A percentile compares a stretch with the other conserved stretches of the same genome.
These are phyloP conservation scores for Extremus antarcticus DNA, from an alignment of 495 filamentous ascomycete genomes.

Conservation along the genomic window DNA sequence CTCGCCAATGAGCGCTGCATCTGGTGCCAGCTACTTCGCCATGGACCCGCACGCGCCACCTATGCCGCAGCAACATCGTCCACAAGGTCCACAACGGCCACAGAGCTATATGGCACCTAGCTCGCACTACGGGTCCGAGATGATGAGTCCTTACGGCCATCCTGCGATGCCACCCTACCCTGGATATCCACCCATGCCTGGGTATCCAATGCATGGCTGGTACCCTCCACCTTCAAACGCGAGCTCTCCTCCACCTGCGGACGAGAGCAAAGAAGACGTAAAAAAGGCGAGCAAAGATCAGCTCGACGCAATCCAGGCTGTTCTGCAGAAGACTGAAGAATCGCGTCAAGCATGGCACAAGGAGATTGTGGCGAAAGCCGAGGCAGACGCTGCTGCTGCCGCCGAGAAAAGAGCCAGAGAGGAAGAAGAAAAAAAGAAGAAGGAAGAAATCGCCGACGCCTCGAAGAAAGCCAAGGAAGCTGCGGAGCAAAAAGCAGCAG, in stretches of 20 bases:
- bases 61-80: slow-evolving; percentile 10
- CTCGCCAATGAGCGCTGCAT: slow-evolving; percentile 19
- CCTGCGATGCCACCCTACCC: slow-evolving; percentile 10
- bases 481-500: slow-evolving; percentile 21
- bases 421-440: slow-evolving; percentile 22
- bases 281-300: slow-evolving; percentile 19
- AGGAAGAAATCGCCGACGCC: slow-evolving; percentile 15
- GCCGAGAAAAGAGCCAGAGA: slow-evolving; percentile 21
- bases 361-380: slow-evolving; percentile 27
- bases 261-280: slow-evolving; percentile 20
- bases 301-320: slow-evolving; percentile 24
- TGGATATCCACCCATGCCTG: slow-evolving; percentile 1
- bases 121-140: slow-evolving; percentile 17
- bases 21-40: slow-evolving; percentile 15
- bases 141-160: slow-evolving; percentile 22
- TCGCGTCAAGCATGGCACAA: slow-evolving; percentile 25
- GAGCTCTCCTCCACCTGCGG: slow-evolving; percentile 8
- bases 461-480: slow-evolving; percentile 19
- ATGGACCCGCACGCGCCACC: slow-evolving; percentile 8
- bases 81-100: slow-evolving; percentile 9
- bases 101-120: slow-evolving; percentile 17
- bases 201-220: neutral
- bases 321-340: slow-evolving; percentile 30
- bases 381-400: slow-evolving; percentile 31
- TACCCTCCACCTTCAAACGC: slow-evolving; percentile 5